Base-by-base conservation (phyloP, 1,284 basidiomycete species). In the Neolentinus lepideus region DNA sequence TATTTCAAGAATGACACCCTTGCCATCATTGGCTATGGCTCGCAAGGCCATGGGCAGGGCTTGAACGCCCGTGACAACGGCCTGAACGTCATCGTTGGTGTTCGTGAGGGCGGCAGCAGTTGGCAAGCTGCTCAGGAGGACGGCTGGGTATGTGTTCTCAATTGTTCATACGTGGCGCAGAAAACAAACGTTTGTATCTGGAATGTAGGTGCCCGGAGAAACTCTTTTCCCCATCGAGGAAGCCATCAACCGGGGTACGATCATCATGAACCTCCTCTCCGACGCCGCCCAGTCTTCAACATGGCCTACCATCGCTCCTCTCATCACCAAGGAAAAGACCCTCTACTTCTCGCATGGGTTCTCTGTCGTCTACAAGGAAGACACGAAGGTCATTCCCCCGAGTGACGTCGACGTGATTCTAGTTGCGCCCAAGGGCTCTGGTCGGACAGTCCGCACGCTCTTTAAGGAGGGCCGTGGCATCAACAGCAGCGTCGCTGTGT, bases 341-440 rank as follows among this genome's bases (percentile, higher is more conserved):
- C 88, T 99, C 63, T 98, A 99, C 88, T 99, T 99, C 80, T 94
- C 95, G 8, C 97, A 99, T 75, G 97, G 97, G 69, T 99, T 99
- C 88, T 98, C 95, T 63, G 84, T 98, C 64, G 94, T 99, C 62
- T 99, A 90, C 88, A 94, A 96, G 81, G 87, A 98, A 22, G 93
- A 98, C 75, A 99, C 96, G 63, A 81, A 95, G 60, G 94, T 99
- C 64, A 69, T 95, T 52, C 90, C 94, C 61, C 97, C 97, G 55
- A 69, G 80, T 53, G 94, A 98, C 71, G 93, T 98, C 62, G 97
- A 99, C 71, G 97, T 99, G 67, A 98, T 99, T 73, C 92, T 99
- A 64, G 95, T 97, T 62, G 97, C 97, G 21, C 96, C 96, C 67
- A 99, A 99, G 78, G 97, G 97, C 60, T 98, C 96, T 52, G 96